Evolutionary conservation across 2,329 filamentous ascomycete genomes (phyloP).

Genomic region (Colletotrichum nymphaeae): DNA sequence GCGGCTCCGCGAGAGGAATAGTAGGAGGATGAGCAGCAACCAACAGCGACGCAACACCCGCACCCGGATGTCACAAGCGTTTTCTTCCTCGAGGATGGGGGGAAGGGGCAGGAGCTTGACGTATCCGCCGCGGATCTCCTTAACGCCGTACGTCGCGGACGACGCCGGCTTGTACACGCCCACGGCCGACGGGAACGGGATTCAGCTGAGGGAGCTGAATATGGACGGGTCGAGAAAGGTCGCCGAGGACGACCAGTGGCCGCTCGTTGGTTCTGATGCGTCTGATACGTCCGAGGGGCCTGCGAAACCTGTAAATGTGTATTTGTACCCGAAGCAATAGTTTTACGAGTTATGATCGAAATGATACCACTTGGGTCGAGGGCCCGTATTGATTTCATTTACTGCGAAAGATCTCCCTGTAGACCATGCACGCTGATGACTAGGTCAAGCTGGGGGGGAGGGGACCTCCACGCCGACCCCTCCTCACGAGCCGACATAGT

Average conservation of each 20-base stretch:
- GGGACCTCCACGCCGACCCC: too few relatives aligned
- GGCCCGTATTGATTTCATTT: background rate
- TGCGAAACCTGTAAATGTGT: slow-evolving; percentile 25
- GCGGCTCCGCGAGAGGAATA: background rate
- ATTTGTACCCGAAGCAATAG: slow-evolving; percentile 27
- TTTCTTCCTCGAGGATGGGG: slow-evolving; percentile 7
- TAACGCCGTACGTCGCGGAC: slow-evolving; percentile 11
- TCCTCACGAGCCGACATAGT: too few relatives aligned
- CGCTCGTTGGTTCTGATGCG: background rate
- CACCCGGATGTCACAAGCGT: background rate
- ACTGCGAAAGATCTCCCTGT: background rate
- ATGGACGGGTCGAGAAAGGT: slow-evolving; percentile 2
- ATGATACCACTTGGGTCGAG: slow-evolving; percentile 30
- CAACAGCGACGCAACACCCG: background rate
- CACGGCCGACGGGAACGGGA: background rate
- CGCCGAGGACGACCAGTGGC: slow-evolving; percentile 16
- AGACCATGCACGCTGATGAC: background rate
- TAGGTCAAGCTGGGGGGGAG: too few relatives aligned
- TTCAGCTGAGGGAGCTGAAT: slow-evolving; percentile 24
- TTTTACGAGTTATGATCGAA: slow-evolving; percentile 29
- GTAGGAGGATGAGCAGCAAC: background rate
- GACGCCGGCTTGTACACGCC: slow-evolving; percentile 11
- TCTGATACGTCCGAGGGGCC: background rate
- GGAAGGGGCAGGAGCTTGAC: background rate
- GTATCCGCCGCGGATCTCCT: slow-evolving; percentile 17